Base-by-base conservation (phyloP, 306 rosid genomes). In the Luffa aegyptiaca region DNA sequence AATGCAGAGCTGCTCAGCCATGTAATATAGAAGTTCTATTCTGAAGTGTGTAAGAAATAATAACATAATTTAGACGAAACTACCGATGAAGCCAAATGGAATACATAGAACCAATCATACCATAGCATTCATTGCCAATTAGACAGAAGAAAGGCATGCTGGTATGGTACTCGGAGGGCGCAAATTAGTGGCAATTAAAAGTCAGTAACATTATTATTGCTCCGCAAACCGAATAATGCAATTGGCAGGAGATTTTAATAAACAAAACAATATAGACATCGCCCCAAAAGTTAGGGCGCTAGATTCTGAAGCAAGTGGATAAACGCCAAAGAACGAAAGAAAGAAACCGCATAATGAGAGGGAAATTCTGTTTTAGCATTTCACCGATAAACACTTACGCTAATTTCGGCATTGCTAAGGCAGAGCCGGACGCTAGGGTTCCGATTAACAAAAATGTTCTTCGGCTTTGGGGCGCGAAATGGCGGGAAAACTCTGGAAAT, bases 381-480 rank as follows among this genome's bases (percentile, higher is more conserved):
- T 44, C 3, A 13, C 12, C 5, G 12, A 72, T 41, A 37, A 58
- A 11, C 72, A 79, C 90, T 84, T 44, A 86, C 90, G 83, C 56
- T 80, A 59, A 62, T 65, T 46, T 71, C 81, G 82, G 65, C 84
- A 81, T 80, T 75, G 39, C 39, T 59, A 5, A 86, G 84, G 84
- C 84, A 85, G 33, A 83, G 48, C 16, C 37, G 62, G 49, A 58
- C 63, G 61, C 56, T 63, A 11, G 8, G 44, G 49, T 53, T 84
- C 79, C 57, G 88, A 83, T 46, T 77, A 80, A 82, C 78, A 9
- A 5, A 78, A 61, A 75, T 2, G 79, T 56, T 56, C 31, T 16
- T 81, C 33, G 76, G 62, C 49, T 79, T 56, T 65, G 64, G 18
- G n/a, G 52, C 80, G 77, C 45, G 39, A 81, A 53, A 77, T 45